Percentiles rank a stretch among this genome's conserved stretches.
phyloP scores from a whole-genome alignment of 1,139 yeast genomes.

The Blastobotrys capitulatus region DNA sequence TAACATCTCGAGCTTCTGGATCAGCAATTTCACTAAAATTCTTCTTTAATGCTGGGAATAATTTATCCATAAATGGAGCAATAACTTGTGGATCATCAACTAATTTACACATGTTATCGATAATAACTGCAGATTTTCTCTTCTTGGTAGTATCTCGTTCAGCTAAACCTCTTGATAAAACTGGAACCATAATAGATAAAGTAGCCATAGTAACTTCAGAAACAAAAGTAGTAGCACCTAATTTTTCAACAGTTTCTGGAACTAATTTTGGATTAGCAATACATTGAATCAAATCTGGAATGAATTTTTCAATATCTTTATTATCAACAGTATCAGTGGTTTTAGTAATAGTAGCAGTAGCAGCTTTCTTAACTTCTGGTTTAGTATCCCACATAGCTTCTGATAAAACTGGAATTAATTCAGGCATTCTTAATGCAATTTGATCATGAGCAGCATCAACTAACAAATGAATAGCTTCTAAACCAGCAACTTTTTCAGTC shows the following conservation, averaged over 20 bases:
- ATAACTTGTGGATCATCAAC: slow-evolving; percentile 99
- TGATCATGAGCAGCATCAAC: slow-evolving; percentile 95
- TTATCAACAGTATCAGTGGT: slow-evolving; percentile 97
- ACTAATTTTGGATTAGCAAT: slow-evolving; percentile 95
- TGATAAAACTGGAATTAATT: slow-evolving; percentile 94
- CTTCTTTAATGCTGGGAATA: slow-evolving; percentile 92
- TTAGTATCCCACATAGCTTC: slow-evolving; percentile 99
- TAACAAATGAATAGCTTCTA: slow-evolving; percentile 75
- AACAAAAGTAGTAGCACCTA: slow-evolving; percentile 99
- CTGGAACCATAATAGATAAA: slow-evolving; percentile 98
- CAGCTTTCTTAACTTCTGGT: slow-evolving; percentile 95
- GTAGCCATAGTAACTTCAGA: slow-evolving; percentile 99
- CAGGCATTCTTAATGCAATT: slow-evolving; percentile 98
- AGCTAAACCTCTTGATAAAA: slow-evolving; percentile 97
- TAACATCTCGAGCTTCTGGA: slow-evolving; percentile 99
- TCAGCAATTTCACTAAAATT: slow-evolving; percentile 97
- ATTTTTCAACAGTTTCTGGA: slow-evolving; percentile 96
- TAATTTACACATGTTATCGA: slow-evolving; percentile 99
- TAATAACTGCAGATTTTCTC: slow-evolving; percentile 99
- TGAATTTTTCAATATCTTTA: slow-evolving; percentile 99
- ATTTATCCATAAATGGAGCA: slow-evolving; percentile 95
- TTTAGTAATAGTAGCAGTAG: slow-evolving; percentile 91
- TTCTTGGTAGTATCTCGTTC: slow-evolving; percentile 99
- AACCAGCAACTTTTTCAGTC: slow-evolving; percentile 95
- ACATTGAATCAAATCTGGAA: slow-evolving; percentile 95